These are phyloP conservation scores for Carex scoparia DNA, from an alignment of 176 grass and related monocot genomes.

Conservation along the genomic window DNA sequence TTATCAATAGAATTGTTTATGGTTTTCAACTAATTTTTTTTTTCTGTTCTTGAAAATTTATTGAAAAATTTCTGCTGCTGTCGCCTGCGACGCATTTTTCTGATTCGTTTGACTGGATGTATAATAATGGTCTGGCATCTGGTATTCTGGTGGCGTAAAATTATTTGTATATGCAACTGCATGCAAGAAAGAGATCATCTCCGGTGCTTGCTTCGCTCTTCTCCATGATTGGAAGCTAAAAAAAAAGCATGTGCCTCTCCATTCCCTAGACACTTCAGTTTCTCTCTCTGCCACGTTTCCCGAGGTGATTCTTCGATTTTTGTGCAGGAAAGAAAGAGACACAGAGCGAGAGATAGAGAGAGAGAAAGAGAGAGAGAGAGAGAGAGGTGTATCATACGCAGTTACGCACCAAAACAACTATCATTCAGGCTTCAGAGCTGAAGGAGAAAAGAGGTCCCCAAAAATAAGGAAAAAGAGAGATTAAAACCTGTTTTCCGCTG, in stretches of 20 bases:
- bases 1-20: too few species aligned
- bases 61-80: not conserved
- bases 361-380: not conserved
- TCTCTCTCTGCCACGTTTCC: not conserved
- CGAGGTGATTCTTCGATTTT: not conserved
- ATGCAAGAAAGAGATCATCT: not conserved
- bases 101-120: not conserved
- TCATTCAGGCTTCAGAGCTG: not conserved
- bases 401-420: not conserved
- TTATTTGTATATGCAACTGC: not conserved
- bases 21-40: too few species aligned
- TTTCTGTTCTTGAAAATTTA: not conserved
- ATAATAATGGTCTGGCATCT: not conserved
- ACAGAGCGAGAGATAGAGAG: not conserved
- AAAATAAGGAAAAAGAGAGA: not conserved
- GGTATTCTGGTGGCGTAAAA: not conserved
- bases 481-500: not conserved
- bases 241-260: conserved; percentile 9
- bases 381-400: not conserved
- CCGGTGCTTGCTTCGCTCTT: not conserved
- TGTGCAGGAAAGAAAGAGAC: not conserved
- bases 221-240: not conserved
- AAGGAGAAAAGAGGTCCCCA: conserved; percentile 16
- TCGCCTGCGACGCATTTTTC: too few species aligned
- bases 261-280: conserved; percentile 11